A percentile compares a stretch with the other conserved stretches of the same genome.
Evolutionary conservation across 371 early-diverging fungal species (phyloP).

Genomic region (Rhizopus arrhizus): DNA sequence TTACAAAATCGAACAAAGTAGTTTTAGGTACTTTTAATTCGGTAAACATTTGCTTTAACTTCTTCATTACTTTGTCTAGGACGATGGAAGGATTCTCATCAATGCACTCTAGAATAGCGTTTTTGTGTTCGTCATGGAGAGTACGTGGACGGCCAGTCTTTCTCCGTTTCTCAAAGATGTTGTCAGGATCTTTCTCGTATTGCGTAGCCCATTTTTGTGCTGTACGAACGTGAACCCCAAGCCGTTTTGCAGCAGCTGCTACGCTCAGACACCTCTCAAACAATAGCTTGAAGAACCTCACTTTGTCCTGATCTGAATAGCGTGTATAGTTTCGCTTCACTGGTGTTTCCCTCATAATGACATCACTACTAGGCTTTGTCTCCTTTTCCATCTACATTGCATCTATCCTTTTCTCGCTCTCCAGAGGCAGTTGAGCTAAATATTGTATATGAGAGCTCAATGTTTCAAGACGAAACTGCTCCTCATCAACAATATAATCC

Average conservation of each 20-base stretch:
- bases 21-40: slow-evolving; percentile 24
- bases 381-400: slow-evolving; percentile 1
- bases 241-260: slow-evolving; percentile 14
- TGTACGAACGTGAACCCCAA: slow-evolving; percentile 12
- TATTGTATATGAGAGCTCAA: slow-evolving; percentile 19
- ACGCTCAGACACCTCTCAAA: slow-evolving; percentile 21
- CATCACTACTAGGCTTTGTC: too few species aligned
- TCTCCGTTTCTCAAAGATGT: slow-evolving; percentile 19
- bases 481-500: slow-evolving; percentile 28
- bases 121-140: slow-evolving; percentile 18
- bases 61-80: slow-evolving; percentile 15
- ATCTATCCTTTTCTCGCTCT: slow-evolving; percentile 5
- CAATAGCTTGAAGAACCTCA: slow-evolving; percentile 11
- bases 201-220: slow-evolving; percentile 24
- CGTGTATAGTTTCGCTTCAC: slow-evolving; percentile 13
- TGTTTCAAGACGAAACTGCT: slow-evolving; percentile 20
- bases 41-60: slow-evolving; percentile 13
- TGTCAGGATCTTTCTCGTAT: slow-evolving; percentile 19
- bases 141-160: slow-evolving; percentile 16
- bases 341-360: slow-evolving; percentile 9
- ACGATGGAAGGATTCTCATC: slow-evolving; percentile 17
- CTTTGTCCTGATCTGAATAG: slow-evolving; percentile 16
- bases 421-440: slow-evolving; percentile 5
- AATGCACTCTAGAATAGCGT: slow-evolving; percentile 12
- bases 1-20: slow-evolving; percentile 24